Conservation (phyloP, 139 green algal genomes). For the Chlorella sp. region DNA sequence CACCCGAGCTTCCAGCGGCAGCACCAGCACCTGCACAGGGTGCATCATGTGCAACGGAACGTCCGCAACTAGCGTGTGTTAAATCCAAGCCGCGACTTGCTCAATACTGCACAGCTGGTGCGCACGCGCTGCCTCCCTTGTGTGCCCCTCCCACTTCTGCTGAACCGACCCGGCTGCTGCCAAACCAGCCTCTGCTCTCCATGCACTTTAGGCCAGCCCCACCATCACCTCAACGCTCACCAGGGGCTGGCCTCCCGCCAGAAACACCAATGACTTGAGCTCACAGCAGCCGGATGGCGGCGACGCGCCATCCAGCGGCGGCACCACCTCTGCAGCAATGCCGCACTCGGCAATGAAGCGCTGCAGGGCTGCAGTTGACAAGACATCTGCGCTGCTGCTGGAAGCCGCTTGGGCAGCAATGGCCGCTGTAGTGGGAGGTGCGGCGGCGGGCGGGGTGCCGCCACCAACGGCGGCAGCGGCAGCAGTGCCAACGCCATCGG, state of each 20-base stretch:
- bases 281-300: neutral
- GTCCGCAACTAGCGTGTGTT: too few relatives aligned
- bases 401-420: too few relatives aligned
- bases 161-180: too few relatives aligned
- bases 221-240: neutral
- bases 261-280: conserved; percentile 33
- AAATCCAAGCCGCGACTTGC: too few relatives aligned
- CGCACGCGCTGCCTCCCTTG: too few relatives aligned
- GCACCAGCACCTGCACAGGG: conserved; percentile 25
- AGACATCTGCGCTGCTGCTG: neutral
- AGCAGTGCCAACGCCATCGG: neutral
- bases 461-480: neutral
- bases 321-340: neutral
- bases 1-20: neutral
- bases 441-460: neutral
- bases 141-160: too few relatives aligned
- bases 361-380: neutral
- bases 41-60: too few relatives aligned
- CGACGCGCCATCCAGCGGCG: neutral
- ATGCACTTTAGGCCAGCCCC: too few relatives aligned
- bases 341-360: neutral
- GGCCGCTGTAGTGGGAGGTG: neutral
- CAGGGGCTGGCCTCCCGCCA: neutral
- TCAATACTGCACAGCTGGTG: too few relatives aligned
- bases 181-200: too few relatives aligned